These are phyloP conservation scores for Trichoderma erinaceum DNA, from an alignment of 495 filamentous ascomycete species.

Conservation along the genomic window DNA sequence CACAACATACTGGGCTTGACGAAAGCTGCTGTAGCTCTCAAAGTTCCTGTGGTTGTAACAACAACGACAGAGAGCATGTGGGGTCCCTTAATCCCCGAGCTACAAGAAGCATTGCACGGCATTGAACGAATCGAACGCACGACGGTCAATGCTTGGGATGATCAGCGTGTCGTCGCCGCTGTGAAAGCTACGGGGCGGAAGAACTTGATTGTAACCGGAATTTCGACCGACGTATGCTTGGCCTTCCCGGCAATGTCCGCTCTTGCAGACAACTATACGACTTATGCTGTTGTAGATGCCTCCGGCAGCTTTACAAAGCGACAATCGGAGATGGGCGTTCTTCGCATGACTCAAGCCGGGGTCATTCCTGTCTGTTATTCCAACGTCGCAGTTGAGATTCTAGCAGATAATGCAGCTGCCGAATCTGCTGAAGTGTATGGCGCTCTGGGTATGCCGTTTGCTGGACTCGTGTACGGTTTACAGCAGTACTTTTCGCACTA, in stretches of 20 bases:
- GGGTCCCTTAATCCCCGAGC: background rate
- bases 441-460: background rate
- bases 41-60: background rate
- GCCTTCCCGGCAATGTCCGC: background rate
- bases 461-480: background rate
- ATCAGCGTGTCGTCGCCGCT: background rate
- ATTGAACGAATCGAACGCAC: slow-evolving; percentile 3
- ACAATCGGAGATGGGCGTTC: background rate
- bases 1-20: background rate
- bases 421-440: background rate
- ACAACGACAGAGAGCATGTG: background rate
- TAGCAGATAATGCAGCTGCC: background rate
- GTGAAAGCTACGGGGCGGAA: background rate
- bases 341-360: background rate
- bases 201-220: background rate
- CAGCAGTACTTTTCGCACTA: background rate
- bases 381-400: background rate
- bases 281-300: background rate
- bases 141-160: background rate
- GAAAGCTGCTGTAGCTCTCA: background rate
- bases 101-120: background rate
- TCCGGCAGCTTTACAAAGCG: background rate
- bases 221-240: background rate
- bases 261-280: background rate
- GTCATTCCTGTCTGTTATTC: background rate